Conservation (phyloP, 2,329 filamentous ascomycete species). For the Aspergillus sergii region DNA sequence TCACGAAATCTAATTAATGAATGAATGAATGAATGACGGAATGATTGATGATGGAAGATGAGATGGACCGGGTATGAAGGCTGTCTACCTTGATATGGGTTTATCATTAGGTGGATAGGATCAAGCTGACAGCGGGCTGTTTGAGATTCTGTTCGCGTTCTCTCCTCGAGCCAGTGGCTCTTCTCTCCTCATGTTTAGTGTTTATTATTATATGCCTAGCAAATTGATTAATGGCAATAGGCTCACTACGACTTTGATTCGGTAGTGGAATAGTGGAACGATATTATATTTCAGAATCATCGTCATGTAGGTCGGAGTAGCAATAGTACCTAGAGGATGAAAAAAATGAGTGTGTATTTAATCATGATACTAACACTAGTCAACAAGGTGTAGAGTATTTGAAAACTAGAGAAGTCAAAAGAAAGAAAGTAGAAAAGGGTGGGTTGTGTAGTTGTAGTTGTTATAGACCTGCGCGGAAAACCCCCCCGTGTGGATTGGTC, state of each 20-base stretch:
- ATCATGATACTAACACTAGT: background rate
- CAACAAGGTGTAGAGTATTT: background rate
- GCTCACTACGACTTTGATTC: background rate
- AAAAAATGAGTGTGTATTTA: background rate
- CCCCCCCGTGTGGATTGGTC: background rate
- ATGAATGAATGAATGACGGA: background rate
- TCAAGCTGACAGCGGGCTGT: background rate
- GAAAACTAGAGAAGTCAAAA: background rate
- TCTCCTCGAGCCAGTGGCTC: too few species aligned
- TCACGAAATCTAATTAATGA: slow-evolving; percentile 31
- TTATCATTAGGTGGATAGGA: background rate
- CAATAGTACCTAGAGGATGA: background rate
- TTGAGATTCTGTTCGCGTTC: background rate
- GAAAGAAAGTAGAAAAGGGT: background rate
- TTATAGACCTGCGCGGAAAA: background rate
- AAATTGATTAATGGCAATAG: background rate
- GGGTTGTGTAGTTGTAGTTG: background rate
- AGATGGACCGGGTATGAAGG: background rate
- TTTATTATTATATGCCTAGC: background rate
- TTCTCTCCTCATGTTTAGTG: background rate
- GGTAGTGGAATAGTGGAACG: too few species aligned
- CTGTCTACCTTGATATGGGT: background rate
- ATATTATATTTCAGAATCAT: background rate
- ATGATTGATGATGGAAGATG: background rate
- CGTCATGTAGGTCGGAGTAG: background rate